Evolutionary conservation across 768 basidiomycete genomes (phyloP).

Genomic region (Russula griseocarnosa): DNA sequence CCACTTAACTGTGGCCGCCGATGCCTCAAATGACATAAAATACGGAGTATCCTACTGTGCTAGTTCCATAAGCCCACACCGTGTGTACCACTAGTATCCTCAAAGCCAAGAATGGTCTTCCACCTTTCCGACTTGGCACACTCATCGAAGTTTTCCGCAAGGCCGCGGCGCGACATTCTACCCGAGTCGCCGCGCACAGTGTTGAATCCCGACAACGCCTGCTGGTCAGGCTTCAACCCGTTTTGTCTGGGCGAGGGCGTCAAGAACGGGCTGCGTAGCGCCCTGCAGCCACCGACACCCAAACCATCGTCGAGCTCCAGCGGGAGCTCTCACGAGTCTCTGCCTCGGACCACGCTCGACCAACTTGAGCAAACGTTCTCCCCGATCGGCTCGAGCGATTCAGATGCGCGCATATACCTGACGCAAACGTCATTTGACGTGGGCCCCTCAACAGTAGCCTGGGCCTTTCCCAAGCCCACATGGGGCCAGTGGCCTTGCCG

Average conservation of each 20-base stretch:
- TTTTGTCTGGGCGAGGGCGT: background rate
- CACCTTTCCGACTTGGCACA: background rate
- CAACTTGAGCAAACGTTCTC: constrained; percentile 9
- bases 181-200: background rate
- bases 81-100: background rate
- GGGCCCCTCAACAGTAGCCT: constrained; percentile 3
- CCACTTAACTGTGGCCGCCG: background rate
- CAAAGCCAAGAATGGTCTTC: background rate
- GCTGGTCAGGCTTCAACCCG: constrained; percentile 1
- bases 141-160: background rate
- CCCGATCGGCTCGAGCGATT: background rate
- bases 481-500: constrained; percentile 21
- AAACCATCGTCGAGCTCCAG: background rate
- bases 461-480: background rate
- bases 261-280: constrained; percentile 1
- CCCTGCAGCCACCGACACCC: background rate
- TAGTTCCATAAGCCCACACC: background rate
- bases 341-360: background rate
- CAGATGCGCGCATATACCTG: background rate
- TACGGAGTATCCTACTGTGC: background rate
- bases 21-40: background rate
- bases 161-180: background rate
- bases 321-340: background rate
- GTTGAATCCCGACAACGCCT: background rate
- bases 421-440: background rate